These are phyloP conservation scores for Bacterosira constricta DNA, from an alignment of 108 stramenopile genomes.

Conservation along the genomic window DNA sequence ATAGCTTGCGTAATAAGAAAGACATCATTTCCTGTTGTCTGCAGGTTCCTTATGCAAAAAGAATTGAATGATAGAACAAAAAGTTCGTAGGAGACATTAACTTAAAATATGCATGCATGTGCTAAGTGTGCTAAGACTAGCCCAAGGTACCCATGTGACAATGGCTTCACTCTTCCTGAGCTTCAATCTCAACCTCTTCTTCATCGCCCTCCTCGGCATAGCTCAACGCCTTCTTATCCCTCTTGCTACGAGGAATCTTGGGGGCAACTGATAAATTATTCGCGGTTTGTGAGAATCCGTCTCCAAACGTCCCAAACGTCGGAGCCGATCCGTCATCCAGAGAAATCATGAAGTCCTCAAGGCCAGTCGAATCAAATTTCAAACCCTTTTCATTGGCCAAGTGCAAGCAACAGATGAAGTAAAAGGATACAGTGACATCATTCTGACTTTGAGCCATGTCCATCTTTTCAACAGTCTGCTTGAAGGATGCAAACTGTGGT, in stretches of 20 bases:
- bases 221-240: constrained; percentile 8
- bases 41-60: too few species aligned
- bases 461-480: constrained; percentile 78
- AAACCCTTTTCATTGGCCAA: constrained; percentile 98
- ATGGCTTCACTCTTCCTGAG: too few species aligned
- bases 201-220: too few species aligned
- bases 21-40: too few species aligned
- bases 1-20: too few species aligned
- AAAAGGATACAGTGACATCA: constrained; percentile 94
- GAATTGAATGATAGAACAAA: too few species aligned
- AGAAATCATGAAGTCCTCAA: constrained; percentile 81
- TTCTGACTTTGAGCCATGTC: constrained; percentile 71
- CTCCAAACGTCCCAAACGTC: constrained; percentile 35
- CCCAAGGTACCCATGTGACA: too few species aligned
- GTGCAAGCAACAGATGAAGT: constrained; percentile 97
- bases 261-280: constrained; percentile 15
- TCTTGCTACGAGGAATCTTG: neutral
- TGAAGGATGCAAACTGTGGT: constrained; percentile 59
- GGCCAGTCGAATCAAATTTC: constrained; percentile 69
- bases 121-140: too few species aligned
- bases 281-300: constrained; percentile 17
- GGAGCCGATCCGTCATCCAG: constrained; percentile 48
- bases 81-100: too few species aligned
- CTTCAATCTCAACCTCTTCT: too few species aligned
- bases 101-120: too few species aligned